Evolutionary conservation across 768 basidiomycete genomes (phyloP), one percentile per base, ranked within the genome.

Genomic region (Candolleomyces eurysporus): DNA sequence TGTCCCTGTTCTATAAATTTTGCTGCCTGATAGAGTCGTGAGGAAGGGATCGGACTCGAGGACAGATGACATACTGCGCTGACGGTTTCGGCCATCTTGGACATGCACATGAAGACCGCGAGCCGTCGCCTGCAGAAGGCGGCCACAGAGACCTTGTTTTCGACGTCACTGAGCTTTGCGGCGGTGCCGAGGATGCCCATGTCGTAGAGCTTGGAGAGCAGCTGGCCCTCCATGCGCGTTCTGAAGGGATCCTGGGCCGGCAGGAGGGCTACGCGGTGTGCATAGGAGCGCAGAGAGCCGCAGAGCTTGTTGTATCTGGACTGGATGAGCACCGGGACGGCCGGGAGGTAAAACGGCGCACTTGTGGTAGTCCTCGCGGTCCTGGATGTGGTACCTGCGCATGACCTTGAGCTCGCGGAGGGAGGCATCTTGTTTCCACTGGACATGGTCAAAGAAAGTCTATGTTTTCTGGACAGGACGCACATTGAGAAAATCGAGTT

Each of bases 1-100:
- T 99, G 97, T 0, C 97, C 97, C 74, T 98, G 97, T 74, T 99
- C 97, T 67, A 99, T 91, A 72, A 97, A 98, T 70, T 92, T 94
- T 58, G 90, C 93, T 9, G 96, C 97, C 95, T 97, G 69, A n/a
- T 64, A 45, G 46, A 19, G 22, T 36, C 49, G 40, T 51, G 50
- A 61, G 40, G 61, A 21, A 57, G 57, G 46, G n/a, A 50, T 36
- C 36, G 36, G 36, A 36, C n/a, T 36, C 54, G 57, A 30, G 36
- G 30, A 32, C 57, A 58, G 52, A 11, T 19, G 43, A 85, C 93
- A 61, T 69, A 96, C 95, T 56, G 94, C 90, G 70, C 91, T 92
- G 67, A 99, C 94, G 0, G 94, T 91, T 78, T 98, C 91, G 1
- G 92, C 85, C 97, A 99, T 98, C 72, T 96, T 96, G 51, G 87